Evolutionary conservation across 306 rosid species (phyloP).

Genomic region (Trifolium dubium): DNA sequence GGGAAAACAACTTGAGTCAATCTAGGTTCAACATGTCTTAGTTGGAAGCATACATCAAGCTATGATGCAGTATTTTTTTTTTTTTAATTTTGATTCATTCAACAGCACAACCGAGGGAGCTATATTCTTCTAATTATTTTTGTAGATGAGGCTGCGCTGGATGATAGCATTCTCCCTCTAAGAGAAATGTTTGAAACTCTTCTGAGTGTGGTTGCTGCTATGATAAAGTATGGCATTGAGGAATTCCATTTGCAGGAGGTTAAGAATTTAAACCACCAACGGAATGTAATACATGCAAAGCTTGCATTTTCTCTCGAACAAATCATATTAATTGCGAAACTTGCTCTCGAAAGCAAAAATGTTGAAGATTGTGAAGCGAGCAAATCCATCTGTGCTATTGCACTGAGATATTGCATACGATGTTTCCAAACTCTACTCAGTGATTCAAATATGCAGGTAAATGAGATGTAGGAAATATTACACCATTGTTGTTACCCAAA

Average conservation of each 20-base stretch:
- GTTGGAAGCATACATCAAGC: slow-evolving; percentile 26
- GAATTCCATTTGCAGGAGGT: slow-evolving; percentile 65
- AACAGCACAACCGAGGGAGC: slow-evolving; percentile 31
- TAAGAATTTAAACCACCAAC: slow-evolving; percentile 51
- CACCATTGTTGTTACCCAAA: slow-evolving; percentile 33
- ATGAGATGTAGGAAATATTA: slow-evolving; percentile 37
- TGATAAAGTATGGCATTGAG: slow-evolving; percentile 70
- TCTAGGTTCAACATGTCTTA: slow-evolving; percentile 25
- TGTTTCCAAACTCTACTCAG: slow-evolving; percentile 66
- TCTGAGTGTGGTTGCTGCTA: slow-evolving; percentile 58
- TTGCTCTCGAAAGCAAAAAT: slow-evolving; percentile 57
- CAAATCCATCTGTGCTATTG: slow-evolving; percentile 44
- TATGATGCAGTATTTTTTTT: slow-evolving; percentile 15
- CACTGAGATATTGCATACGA: slow-evolving; percentile 59
- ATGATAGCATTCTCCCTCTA: slow-evolving; percentile 49
- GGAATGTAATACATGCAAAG: slow-evolving; percentile 64
- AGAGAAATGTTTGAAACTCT: slow-evolving; percentile 69
- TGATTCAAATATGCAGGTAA: slow-evolving; percentile 79
- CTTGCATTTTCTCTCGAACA: slow-evolving; percentile 87
- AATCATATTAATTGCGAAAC: slow-evolving; percentile 65
- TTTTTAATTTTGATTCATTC: slow-evolving; percentile 38
- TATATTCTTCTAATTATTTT: slow-evolving; percentile 36
- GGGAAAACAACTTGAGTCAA: slow-evolving; percentile 5
- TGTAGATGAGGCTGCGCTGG: slow-evolving; percentile 70
- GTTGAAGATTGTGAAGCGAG: slow-evolving; percentile 50